phyloP scores from a whole-genome alignment of 495 filamentous ascomycete species.

The Penicillium cosmopolitanum region DNA sequence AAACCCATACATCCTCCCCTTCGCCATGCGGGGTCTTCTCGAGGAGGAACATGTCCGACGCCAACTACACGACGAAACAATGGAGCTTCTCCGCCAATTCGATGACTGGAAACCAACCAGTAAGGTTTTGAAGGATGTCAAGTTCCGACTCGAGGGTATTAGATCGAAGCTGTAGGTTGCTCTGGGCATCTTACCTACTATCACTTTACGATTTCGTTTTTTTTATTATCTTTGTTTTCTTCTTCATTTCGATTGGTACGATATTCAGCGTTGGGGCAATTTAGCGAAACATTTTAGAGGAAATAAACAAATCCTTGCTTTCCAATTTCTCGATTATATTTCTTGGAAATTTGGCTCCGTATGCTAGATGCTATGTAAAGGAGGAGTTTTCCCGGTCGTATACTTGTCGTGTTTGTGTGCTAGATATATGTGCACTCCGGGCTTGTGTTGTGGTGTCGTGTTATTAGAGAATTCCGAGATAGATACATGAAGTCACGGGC shows the following conservation, averaged over 20 bases:
- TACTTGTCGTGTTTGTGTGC: background rate
- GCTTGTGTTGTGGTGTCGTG: background rate
- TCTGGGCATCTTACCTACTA: background rate
- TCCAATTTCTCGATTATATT: conserved; percentile 4
- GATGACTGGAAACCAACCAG: conserved; percentile 90
- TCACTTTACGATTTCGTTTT: background rate
- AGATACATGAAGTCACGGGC: conserved; percentile 7
- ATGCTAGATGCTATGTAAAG: background rate
- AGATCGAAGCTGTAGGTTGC: conserved; percentile 69
- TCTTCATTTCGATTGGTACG: conserved; percentile 1
- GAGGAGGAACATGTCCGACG: conserved; percentile 90
- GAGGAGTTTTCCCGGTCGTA: background rate
- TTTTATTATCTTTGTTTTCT: background rate
- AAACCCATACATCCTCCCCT: conserved; percentile 91
- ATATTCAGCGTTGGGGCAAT: conserved; percentile 13
- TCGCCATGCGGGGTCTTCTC: conserved; percentile 88
- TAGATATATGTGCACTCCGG: background rate
- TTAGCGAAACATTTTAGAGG: conserved; percentile 16
- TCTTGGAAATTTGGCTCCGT: background rate
- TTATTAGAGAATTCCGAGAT: conserved; percentile 11
- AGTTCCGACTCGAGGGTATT: conserved; percentile 91
- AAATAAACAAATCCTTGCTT: conserved; percentile 13
- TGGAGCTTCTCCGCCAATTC: conserved; percentile 81
- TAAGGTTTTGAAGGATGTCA: conserved; percentile 93
- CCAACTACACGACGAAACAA: conserved; percentile 74